Percentiles rank a stretch among this genome's conserved stretches.
These are phyloP conservation scores for Paracamarosporium sp. DNA, from an alignment of 2,329 filamentous ascomycete species.

Conservation along the genomic window DNA sequence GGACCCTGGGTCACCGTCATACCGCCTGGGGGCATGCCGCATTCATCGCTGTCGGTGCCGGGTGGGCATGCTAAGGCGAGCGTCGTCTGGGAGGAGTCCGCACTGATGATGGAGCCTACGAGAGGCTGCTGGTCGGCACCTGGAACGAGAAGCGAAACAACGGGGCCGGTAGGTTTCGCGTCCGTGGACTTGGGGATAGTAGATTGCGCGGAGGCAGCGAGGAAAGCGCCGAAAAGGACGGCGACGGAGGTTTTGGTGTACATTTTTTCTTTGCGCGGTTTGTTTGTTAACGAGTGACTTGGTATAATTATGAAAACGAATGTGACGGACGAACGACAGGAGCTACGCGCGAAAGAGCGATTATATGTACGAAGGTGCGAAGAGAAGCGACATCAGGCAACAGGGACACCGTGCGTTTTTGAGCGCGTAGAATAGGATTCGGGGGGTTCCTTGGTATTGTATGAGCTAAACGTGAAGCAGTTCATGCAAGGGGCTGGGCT, in stretches of 20 bases:
- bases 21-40: not conserved
- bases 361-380: not conserved
- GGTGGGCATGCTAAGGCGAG: not conserved
- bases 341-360: not conserved
- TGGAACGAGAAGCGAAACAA: not conserved
- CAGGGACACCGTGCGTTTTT: not conserved
- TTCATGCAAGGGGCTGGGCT: not conserved
- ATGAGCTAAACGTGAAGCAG: not conserved
- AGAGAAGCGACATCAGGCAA: not conserved
- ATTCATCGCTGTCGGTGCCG: not conserved
- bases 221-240: not conserved
- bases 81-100: not conserved
- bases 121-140: not conserved
- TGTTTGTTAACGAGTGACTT: not conserved
- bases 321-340: not conserved
- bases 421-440: not conserved
- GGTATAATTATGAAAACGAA: not conserved
- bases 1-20: constrained; percentile 2
- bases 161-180: not conserved
- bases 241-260: constrained; percentile 1
- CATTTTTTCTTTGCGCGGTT: not conserved
- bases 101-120: not conserved
- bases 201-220: not conserved
- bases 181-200: not conserved
- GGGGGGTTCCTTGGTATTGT: not conserved